phyloP scores from a whole-genome alignment of 208 protist species.

The Plasmodiophora brassicae region DNA sequence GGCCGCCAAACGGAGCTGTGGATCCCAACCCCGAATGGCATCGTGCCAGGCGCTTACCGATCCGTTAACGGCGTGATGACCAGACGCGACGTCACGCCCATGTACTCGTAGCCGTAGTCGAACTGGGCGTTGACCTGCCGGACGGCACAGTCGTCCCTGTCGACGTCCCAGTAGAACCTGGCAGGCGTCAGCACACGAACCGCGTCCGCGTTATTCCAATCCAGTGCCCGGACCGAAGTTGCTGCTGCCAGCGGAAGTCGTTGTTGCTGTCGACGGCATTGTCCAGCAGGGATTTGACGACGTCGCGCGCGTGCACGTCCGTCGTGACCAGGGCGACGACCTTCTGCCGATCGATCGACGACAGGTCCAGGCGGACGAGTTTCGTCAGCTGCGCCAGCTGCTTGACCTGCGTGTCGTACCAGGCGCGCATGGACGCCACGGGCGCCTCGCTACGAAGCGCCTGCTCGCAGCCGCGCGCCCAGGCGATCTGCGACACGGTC shows the following conservation, averaged over 20 bases:
- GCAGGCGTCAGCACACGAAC: neutral
- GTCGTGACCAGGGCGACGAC: slow-evolving; percentile 92
- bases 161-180: slow-evolving; percentile 88
- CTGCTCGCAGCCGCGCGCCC: slow-evolving; percentile 56
- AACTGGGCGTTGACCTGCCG: slow-evolving; percentile 88
- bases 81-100: slow-evolving; percentile 85
- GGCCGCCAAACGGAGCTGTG: slow-evolving; percentile 89
- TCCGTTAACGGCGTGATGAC: slow-evolving; percentile 36
- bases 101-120: slow-evolving; percentile 95
- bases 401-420: slow-evolving; percentile 27
- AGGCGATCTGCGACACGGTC: slow-evolving; percentile 74
- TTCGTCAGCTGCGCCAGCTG: slow-evolving; percentile 77
- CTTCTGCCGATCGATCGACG: slow-evolving; percentile 78
- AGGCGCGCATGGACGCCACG: slow-evolving; percentile 19
- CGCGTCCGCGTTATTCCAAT: neutral
- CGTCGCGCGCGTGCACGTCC: slow-evolving; percentile 92
- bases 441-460: neutral
- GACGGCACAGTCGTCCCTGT: slow-evolving; percentile 81
- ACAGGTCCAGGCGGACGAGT: slow-evolving; percentile 75
- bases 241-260: slow-evolving; percentile 93
- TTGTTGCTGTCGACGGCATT: slow-evolving; percentile 65
- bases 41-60: neutral
- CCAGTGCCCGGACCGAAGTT: slow-evolving; percentile 75
- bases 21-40: neutral
- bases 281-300: slow-evolving; percentile 82